Conservation (phyloP, 2,329 filamentous ascomycete species). For the Rhexocercosporidium sp. region DNA sequence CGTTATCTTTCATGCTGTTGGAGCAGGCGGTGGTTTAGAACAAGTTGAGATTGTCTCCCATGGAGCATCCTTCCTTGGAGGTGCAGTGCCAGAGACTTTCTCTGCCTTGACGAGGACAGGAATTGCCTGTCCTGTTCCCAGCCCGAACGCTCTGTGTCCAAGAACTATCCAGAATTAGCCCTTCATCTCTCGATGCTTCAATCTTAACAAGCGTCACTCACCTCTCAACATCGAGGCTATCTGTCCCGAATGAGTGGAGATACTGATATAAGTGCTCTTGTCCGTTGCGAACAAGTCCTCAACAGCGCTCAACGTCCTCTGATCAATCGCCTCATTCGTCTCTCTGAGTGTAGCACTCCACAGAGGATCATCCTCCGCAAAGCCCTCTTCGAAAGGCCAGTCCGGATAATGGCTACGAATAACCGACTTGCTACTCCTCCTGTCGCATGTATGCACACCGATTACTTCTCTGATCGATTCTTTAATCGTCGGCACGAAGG, state of each 20-base stretch:
- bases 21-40: constrained; percentile 45
- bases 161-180: constrained; percentile 47
- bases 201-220: constrained; percentile 16
- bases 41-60: constrained; percentile 52
- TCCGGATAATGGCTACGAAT: constrained; percentile 57
- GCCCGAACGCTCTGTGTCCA: constrained; percentile 63
- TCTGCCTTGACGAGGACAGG: constrained; percentile 69
- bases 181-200: not conserved
- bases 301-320: constrained; percentile 53
- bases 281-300: constrained; percentile 63
- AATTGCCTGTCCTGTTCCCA: constrained; percentile 72
- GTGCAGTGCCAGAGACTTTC: constrained; percentile 39
- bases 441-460: constrained; percentile 72
- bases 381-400: constrained; percentile 64
- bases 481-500: constrained; percentile 66
- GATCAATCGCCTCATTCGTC: constrained; percentile 53
- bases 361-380: constrained; percentile 60
- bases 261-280: constrained; percentile 59
- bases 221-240: constrained; percentile 56
- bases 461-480: constrained; percentile 70
- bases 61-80: constrained; percentile 20
- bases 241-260: constrained; percentile 65
- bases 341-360: constrained; percentile 53
- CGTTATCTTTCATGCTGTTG: not conserved
- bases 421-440: constrained; percentile 57